Percentiles rank a stretch among this genome's conserved stretches.
Evolutionary conservation across 1,139 yeast genomes (phyloP).

Genomic region (Suhomyces maxii): DNA sequence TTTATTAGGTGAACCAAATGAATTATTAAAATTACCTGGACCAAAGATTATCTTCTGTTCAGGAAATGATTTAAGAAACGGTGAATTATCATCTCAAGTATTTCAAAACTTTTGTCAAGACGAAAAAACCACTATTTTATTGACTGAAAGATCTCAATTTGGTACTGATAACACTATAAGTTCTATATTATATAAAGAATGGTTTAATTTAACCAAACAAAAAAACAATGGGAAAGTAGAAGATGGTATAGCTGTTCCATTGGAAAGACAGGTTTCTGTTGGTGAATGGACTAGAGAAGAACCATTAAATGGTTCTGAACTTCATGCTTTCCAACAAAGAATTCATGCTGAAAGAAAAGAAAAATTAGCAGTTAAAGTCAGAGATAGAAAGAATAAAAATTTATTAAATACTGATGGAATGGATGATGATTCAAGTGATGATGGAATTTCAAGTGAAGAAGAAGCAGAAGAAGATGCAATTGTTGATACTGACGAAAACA

Average conservation of each 20-base stretch:
- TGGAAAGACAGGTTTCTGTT: conserved; percentile 39
- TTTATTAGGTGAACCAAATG: conserved; percentile 56
- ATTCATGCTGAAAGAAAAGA: conserved; percentile 47
- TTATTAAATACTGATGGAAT: conserved; percentile 47
- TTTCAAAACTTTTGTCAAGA: conserved; percentile 61
- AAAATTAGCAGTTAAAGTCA: conserved; percentile 51
- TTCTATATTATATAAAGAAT: conserved; percentile 49
- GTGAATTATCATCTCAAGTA: conserved; percentile 60
- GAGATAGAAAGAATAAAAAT: conserved; percentile 56
- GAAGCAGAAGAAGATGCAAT: conserved; percentile 8
- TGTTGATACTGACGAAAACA: conserved; percentile 13
- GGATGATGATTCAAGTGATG: conserved; percentile 39
- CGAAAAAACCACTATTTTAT: conserved; percentile 65
- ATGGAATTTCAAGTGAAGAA: conserved; percentile 16
- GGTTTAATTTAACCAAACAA: conserved; percentile 50
- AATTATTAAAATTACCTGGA: conserved; percentile 56
- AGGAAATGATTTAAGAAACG: conserved; percentile 66
- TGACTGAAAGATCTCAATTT: conserved; percentile 62
- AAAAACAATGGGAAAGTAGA: conserved; percentile 42
- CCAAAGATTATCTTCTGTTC: conserved; percentile 84
- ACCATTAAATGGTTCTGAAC: conserved; percentile 49
- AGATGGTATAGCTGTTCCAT: conserved; percentile 60
- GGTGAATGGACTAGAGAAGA: conserved; percentile 47
- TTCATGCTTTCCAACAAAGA: conserved; percentile 46
- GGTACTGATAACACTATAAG: conserved; percentile 31